Evolutionary conservation across 768 basidiomycete species (phyloP), one percentile per base, ranked within the genome.

Genomic region (Solioccasus polychromus): DNA sequence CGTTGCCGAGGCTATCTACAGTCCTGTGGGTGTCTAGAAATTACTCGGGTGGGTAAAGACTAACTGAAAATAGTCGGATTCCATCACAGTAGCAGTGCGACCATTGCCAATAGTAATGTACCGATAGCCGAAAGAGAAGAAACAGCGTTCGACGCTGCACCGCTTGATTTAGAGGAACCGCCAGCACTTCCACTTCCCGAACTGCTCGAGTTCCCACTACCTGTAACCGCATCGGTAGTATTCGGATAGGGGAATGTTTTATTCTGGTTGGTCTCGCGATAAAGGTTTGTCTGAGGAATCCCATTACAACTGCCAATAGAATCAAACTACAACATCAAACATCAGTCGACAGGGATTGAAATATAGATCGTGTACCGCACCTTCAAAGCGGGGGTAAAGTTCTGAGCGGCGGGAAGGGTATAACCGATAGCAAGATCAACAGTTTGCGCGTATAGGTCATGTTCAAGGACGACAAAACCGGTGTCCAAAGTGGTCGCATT

Each of bases 401-500:
- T 74, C 57, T 88, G 64, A 18, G 92, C 94, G 23, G 82, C 74
- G 46, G 88, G 78, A 15, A 96, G 72, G 52, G 89, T 85, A 70
- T 92, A 93, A 19, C 88, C 91, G 46, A 86, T 76, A 23, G 93
- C 93, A 52, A 97, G 80, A 57, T 95, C 90, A 41, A 95, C 92
- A 11, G 90, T 88, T 58, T 90, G 80, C 52, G 83, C 68, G 53
- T 73, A 94, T 29, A 95, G 72, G 65, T 96, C 94, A 56, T 93
- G 91, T 64, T 92, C 77, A 44, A 98, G 72, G 26, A 94, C 89
- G 57, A 94, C 81, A 73, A 97, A 96, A 58, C 86, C 85, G 30
- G 77, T 82, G 39, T 75, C 50, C 18, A 88, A 56, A 15, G 66
- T 65, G 6, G 81, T 73, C 3, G 88, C 86, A 51, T 85, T 83